Evolutionary conservation across 768 basidiomycete genomes (phyloP).

Genomic region (Mycena polygramma): DNA sequence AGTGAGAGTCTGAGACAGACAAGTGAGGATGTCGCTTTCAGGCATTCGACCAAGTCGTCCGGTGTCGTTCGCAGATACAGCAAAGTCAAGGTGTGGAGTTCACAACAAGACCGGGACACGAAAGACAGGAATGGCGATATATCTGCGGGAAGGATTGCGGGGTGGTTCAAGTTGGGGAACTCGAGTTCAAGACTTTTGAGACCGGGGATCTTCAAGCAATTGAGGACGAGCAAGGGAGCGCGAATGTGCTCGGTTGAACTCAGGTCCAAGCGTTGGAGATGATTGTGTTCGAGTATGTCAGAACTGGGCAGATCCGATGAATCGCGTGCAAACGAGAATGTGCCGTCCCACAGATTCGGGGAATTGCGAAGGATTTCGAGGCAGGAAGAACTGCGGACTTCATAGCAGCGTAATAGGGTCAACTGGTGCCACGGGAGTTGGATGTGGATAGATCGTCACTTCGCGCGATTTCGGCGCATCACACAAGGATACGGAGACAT

Average conservation of each 20-base stretch:
- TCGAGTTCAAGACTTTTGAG: constrained; percentile 6
- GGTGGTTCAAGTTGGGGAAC: not conserved
- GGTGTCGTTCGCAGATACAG: not conserved
- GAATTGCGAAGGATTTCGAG: not conserved
- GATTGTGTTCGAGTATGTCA: not conserved
- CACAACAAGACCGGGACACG: not conserved
- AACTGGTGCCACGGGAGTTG: constrained; percentile 14
- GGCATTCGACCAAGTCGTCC: not conserved
- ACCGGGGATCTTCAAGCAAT: not conserved
- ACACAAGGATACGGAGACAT: not conserved
- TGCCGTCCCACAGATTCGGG: constrained; percentile 1
- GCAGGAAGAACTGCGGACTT: not conserved
- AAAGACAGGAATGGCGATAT: not conserved
- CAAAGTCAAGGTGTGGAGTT: not conserved
- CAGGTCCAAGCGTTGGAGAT: constrained; percentile 2
- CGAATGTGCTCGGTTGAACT: too few relatives aligned
- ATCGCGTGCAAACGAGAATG: not conserved
- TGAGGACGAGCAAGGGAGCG: not conserved
- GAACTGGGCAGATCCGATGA: not conserved
- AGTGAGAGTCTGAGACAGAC: not conserved
- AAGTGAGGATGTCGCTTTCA: not conserved
- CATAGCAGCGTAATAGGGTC: not conserved
- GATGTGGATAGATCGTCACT: not conserved
- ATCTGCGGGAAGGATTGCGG: not conserved
- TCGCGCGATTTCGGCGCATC: constrained; percentile 17